Base-by-base conservation (phyloP, 306 rosid genomes). In the Begonia peltatifolia region DNA sequence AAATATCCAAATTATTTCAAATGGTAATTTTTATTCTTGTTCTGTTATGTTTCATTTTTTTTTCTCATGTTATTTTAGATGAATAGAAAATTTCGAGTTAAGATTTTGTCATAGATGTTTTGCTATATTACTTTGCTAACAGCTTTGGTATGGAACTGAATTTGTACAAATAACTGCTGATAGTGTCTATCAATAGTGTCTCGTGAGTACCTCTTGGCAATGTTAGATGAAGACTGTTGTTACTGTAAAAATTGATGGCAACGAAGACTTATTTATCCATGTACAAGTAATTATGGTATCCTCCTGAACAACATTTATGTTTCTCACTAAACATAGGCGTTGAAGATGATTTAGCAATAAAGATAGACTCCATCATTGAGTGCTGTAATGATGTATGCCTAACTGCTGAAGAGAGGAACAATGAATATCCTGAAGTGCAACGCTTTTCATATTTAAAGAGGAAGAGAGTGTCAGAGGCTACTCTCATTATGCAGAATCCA, bases 351-450 rank as follows among this genome's bases (percentile, higher is more conserved):
- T 71, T 78, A 35, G 77, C 60, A 48, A 50, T 68, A 23, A 74
- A 72, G 81, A 61, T 87, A 53, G 94, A 87, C 41, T 63, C 81
- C 60, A 60, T 83, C n/a, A 58, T 81, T 43, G 92, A 83, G 58
- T 80, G 87, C 13, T 83, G 81, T 56, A 78, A 74, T 68, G 81
- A 68, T 66, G 61, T 25, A 25, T 71, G 60, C 18, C 52, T 11
- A 44, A 41, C 16, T 56, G 57, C 66, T 30, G 77, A 69, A 56
- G 85, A 51, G 57, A 69, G 69, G 53, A 58, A 55, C 23, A 50
- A 41, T 55, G 64, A 18, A 54, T 67, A 46, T 56, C 53, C 15
- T 50, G 81, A 74, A 42, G 74, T 68, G 47, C 74, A 68, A 54
- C 53, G 38, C 72, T 53, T 61, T 55, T 18, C 75, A 65, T 22